Conservation (phyloP, 192 early-diverging fungal genomes). For the Coemansia sp. region DNA sequence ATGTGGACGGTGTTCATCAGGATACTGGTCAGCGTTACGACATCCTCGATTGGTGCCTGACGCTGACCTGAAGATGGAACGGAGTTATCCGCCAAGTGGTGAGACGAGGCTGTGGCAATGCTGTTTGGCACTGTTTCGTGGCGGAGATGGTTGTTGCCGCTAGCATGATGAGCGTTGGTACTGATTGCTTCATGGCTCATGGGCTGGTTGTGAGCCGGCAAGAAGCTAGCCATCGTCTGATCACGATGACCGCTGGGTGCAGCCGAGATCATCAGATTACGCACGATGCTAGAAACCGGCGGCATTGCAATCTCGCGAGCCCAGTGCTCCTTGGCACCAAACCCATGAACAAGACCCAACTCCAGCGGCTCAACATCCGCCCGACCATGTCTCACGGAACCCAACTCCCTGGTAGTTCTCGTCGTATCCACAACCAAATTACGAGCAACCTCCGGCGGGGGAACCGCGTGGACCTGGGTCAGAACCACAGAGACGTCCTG, state of each 20-base stretch:
- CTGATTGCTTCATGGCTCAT: not conserved
- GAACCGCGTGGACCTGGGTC: slow-evolving; percentile 31
- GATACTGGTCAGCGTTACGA: slow-evolving; percentile 17
- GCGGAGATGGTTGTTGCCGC: not conserved
- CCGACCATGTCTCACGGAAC: not conserved
- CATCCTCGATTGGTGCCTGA: not conserved
- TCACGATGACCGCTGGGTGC: not conserved
- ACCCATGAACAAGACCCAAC: not conserved
- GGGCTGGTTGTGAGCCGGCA: too few relatives aligned
- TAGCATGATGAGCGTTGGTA: not conserved
- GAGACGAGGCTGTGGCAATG: not conserved
- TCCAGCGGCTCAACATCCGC: not conserved
- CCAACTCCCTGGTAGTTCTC: not conserved
- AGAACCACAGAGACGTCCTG: slow-evolving; percentile 39
- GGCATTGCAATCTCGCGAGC: not conserved
- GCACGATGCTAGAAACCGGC: not conserved
- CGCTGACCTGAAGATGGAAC: not conserved
- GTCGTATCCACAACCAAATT: slow-evolving; percentile 9
- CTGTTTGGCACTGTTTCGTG: not conserved
- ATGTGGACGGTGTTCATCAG: slow-evolving; percentile 23
- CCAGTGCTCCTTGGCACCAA: not conserved
- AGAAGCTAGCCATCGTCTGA: too few relatives aligned
- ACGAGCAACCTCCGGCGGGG: slow-evolving; percentile 28
- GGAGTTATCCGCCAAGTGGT: not conserved
- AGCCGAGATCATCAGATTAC: not conserved